phyloP scores from a whole-genome alignment of 129 eudicot genomes.

The Cynara cardunculus region DNA sequence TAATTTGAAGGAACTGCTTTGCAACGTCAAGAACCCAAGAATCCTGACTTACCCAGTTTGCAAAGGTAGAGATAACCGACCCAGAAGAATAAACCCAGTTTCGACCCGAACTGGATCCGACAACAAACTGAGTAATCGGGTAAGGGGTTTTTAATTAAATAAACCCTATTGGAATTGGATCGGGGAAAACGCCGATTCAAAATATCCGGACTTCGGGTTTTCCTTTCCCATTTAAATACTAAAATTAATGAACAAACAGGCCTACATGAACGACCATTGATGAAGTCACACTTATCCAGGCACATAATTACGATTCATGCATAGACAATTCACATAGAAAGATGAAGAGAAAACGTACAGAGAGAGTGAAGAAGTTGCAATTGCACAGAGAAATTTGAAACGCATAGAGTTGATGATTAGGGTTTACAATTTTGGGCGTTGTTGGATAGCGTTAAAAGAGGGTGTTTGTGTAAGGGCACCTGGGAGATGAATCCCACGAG shows the following conservation, averaged over 20 bases:
- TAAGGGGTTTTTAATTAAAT: slow-evolving; percentile 10
- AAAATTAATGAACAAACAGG: not conserved
- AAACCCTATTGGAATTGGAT: slow-evolving; percentile 19
- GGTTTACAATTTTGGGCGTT: slow-evolving; percentile 15
- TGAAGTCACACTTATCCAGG: not conserved
- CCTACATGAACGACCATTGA: not conserved
- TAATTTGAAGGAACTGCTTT: not conserved
- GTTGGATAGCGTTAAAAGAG: slow-evolving; percentile 25
- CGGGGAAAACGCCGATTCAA: slow-evolving; percentile 27
- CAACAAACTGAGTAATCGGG: slow-evolving; percentile 10
- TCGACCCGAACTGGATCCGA: slow-evolving; percentile 33
- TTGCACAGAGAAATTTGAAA: not conserved
- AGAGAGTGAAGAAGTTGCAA: slow-evolving; percentile 22
- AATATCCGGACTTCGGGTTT: slow-evolving; percentile 22
- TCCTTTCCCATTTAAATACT: not conserved
- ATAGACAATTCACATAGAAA: slow-evolving; percentile 12
- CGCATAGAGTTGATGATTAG: slow-evolving; percentile 27
- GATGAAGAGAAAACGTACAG: slow-evolving; percentile 31
- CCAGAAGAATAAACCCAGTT: not conserved
- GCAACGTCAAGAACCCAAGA: not conserved
- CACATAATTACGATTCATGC: slow-evolving; percentile 12
- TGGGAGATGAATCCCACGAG: slow-evolving; percentile 17
- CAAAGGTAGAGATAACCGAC: slow-evolving; percentile 6
- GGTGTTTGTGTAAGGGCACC: not conserved
- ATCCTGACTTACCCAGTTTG: not conserved